phyloP scores from a whole-genome alignment of 768 basidiomycete genomes.

The Pisolithus sp. region DNA sequence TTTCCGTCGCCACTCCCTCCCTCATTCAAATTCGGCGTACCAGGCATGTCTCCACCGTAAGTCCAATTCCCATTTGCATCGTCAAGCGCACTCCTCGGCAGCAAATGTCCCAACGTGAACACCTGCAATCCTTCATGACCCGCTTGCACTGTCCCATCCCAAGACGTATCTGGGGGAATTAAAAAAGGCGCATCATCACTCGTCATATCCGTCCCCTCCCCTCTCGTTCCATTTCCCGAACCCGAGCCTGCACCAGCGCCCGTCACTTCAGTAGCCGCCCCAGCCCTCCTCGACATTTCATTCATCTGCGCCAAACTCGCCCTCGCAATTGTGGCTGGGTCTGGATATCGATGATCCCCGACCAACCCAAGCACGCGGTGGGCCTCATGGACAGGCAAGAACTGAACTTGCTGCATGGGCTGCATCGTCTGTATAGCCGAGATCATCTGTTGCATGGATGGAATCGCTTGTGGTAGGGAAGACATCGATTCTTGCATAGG shows the following conservation, averaged over 20 bases:
- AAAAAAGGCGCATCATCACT: constrained; percentile 23
- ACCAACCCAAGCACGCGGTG: constrained; percentile 41
- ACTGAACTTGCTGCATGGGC: constrained; percentile 24
- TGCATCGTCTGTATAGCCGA: background rate
- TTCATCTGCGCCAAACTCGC: constrained; percentile 73
- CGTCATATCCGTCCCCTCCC: constrained; percentile 15
- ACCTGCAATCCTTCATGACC: constrained; percentile 68
- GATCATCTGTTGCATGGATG: background rate
- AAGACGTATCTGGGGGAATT: constrained; percentile 18
- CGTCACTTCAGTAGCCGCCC: constrained; percentile 18
- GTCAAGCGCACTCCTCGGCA: constrained; percentile 48
- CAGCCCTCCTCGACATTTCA: constrained; percentile 63
- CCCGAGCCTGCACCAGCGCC: too few relatives aligned
- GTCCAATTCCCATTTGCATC: constrained; percentile 58
- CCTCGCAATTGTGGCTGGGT: constrained; percentile 51
- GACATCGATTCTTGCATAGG: background rate
- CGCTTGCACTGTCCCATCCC: constrained; percentile 23
- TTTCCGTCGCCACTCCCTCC: background rate
- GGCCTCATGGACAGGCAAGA: constrained; percentile 52
- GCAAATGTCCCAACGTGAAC: constrained; percentile 72
- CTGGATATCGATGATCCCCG: constrained; percentile 31
- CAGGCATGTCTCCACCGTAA: constrained; percentile 35
- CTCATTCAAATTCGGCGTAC: background rate
- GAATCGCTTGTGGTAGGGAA: background rate
- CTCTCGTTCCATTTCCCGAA: background rate